These are phyloP conservation scores for Talaromyces sp. DNA, from an alignment of 2,329 filamentous ascomycete species.

Conservation along the genomic window DNA sequence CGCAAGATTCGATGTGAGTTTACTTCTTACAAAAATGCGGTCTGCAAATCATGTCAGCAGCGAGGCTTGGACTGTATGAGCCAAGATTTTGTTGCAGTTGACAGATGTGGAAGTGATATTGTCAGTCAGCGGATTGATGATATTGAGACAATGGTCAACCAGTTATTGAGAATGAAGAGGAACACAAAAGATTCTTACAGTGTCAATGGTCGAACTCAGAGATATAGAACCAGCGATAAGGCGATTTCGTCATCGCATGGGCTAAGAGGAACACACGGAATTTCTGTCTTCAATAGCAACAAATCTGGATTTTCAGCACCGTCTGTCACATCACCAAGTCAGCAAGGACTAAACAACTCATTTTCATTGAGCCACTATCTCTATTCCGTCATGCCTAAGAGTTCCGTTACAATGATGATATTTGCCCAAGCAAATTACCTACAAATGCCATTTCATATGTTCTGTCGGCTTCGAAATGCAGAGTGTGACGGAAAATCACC, in stretches of 20 bases:
- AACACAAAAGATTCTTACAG: neutral
- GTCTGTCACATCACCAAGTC: constrained; percentile 9
- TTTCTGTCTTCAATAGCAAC: too few species aligned
- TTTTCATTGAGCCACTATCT: constrained; percentile 22
- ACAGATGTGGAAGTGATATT: neutral
- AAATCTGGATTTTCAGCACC: neutral
- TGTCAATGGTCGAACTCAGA: neutral
- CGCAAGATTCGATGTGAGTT: constrained; percentile 54
- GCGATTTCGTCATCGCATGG: neutral
- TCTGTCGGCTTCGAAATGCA: neutral
- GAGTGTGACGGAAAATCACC: neutral
- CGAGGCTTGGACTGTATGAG: constrained; percentile 36
- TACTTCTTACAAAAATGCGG: constrained; percentile 32
- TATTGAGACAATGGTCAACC: constrained; percentile 11
- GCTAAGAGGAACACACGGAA: neutral
- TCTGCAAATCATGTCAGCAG: constrained; percentile 48
- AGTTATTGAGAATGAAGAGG: neutral
- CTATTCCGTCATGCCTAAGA: constrained; percentile 20
- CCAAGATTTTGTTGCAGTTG: constrained; percentile 20
- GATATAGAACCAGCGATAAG: too few species aligned
- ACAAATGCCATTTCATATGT: constrained; percentile 16
- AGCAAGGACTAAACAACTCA: constrained; percentile 20
- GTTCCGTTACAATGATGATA: neutral
- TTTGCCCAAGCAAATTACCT: neutral
- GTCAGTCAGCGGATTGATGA: constrained; percentile 9